Percentiles rank a stretch among this genome's conserved stretches.
Evolutionary conservation across 345 rosid genomes (phyloP).

Genomic region (Gossypium arboreum): DNA sequence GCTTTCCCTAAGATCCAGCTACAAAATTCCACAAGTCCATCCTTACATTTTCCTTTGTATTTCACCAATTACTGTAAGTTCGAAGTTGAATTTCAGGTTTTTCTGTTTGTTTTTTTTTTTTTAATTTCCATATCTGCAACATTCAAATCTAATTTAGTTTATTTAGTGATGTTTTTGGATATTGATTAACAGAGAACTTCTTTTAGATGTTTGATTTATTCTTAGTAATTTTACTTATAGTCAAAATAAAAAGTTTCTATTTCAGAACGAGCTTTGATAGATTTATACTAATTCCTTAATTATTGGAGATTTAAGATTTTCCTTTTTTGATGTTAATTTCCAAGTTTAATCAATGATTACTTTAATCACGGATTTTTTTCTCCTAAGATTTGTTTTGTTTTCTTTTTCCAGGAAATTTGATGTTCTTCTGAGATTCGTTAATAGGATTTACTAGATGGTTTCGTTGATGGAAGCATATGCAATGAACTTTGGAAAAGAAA

Average conservation of each 20-base stretch:
- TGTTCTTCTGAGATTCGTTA: neutral
- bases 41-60: neutral
- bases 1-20: neutral
- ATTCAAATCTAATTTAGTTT: neutral
- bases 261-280: neutral
- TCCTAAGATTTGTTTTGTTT: neutral
- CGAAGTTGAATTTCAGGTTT: neutral
- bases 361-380: neutral
- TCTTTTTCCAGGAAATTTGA: neutral
- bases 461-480: neutral
- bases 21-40: neutral
- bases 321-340: neutral
- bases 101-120: neutral
- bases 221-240: neutral
- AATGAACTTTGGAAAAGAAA: neutral
- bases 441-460: neutral
- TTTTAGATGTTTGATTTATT: neutral
- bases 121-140: neutral
- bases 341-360: neutral
- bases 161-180: too few relatives aligned
- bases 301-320: neutral
- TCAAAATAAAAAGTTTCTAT: neutral
- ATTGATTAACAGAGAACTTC: neutral
- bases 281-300: neutral
- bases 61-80: neutral